Base-by-base conservation (phyloP, 1,139 yeast genomes). In the Spencermartinsiella ligniputridi region DNA sequence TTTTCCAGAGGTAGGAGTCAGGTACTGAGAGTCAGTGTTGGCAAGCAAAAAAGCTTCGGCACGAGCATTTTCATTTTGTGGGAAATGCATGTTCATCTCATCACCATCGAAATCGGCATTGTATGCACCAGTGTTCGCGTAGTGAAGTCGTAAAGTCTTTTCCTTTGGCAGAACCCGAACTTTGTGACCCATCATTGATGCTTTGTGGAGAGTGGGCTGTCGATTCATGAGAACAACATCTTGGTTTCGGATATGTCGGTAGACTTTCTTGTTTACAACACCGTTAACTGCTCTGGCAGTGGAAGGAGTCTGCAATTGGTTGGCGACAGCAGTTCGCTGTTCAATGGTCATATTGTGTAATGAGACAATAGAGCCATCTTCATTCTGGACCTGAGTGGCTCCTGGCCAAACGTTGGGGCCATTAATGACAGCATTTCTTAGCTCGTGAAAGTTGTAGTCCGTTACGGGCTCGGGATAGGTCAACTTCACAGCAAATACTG, bases 71-170 rank as follows among this genome's bases (percentile, higher is more conserved):
- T 92, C 97, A 67, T 87, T 90, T 71, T 94, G 99, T 24, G 99
- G 99, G 75, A 94, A 92, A 71, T 94, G 99, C 97, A 94, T 85
- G 66, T 94, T 94, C 99, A 94, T 94, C 73, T 94, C 99, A 70
- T 94, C 99, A 73, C 99, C 99, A 71, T 94, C 99, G 61, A 94
- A 94, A 78, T 94, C 99, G 35, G 98, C 98, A 67, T 92, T 94
- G 69, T 89, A 89, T 43, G 98, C 97, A 71, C 97, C 97, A 39
- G 98, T 94, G 66, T 94, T 94, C 56, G 99, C 98, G 67, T 94
- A 94, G 68, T 94, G 99, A 67, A 94, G 75, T 64, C 99, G 80
- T 57, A 94, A 74, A 3, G 98, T 94, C 73, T 94, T 94, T 64
- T 94, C 98, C 50, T 96, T 95, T 2, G 97, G 98, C 58, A 94